Evolutionary conservation across 345 rosid species (phyloP).

Genomic region (Conringia planisiliqua): DNA sequence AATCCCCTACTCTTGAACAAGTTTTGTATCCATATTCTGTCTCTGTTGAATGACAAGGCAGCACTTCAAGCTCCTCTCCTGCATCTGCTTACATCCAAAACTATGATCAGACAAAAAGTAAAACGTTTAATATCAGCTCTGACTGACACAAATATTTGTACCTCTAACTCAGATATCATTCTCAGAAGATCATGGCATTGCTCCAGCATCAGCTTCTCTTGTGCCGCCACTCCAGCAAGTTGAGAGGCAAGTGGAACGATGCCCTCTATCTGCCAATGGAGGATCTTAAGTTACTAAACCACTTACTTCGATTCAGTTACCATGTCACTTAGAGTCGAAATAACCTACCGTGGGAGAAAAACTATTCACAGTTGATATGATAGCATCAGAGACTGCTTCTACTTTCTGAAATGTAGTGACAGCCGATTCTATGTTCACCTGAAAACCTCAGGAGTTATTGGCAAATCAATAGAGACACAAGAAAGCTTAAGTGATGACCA

Average conservation of each 20-base stretch:
- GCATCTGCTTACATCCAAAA: constrained; percentile 42
- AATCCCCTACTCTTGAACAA: not conserved
- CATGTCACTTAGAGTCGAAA: not conserved
- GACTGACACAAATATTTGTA: constrained; percentile 12
- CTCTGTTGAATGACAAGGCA: constrained; percentile 40
- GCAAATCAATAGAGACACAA: not conserved
- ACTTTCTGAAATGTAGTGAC: constrained; percentile 44
- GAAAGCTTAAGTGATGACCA: not conserved
- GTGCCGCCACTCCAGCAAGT: constrained; percentile 53
- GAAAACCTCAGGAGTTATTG: not conserved
- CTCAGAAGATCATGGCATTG: constrained; percentile 56
- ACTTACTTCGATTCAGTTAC: not conserved
- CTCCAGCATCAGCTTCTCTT: constrained; percentile 62
- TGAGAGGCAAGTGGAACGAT: constrained; percentile 42
- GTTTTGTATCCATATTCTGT: not conserved
- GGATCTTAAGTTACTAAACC: not conserved
- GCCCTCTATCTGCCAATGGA: constrained; percentile 41
- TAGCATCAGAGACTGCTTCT: constrained; percentile 45
- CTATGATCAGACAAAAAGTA: not conserved
- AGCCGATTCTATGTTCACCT: constrained; percentile 49
- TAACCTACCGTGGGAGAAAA: constrained; percentile 45
- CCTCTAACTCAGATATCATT: constrained; percentile 55
- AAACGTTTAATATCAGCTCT: not conserved
- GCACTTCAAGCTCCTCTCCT: constrained; percentile 59
- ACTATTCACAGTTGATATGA: constrained; percentile 38